A percentile compares a stretch with the other conserved stretches of the same genome.
Evolutionary conservation across 495 filamentous ascomycete genomes (phyloP).

Genomic region (Penicillium paradoxum): DNA sequence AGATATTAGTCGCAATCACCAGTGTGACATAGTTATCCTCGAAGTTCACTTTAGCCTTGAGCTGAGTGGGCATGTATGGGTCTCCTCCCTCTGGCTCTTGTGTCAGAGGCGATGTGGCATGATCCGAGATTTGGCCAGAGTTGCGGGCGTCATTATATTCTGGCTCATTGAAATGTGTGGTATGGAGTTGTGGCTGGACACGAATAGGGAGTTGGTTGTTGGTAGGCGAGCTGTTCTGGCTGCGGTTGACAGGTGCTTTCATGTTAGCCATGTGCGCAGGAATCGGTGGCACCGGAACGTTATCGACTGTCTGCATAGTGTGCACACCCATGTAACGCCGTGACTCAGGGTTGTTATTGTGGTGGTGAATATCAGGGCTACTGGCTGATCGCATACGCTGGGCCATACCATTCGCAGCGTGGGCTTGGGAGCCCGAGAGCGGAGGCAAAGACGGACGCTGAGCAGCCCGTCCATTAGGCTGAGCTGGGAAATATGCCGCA

Average conservation of each 20-base stretch:
- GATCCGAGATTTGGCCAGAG: conserved; percentile 30
- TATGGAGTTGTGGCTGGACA: conserved; percentile 26
- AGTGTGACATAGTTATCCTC: conserved; percentile 80
- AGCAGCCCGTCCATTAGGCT: conserved; percentile 57
- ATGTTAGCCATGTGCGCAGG: conserved; percentile 57
- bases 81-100: conserved; percentile 33
- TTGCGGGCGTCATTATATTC: conserved; percentile 32
- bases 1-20: conserved; percentile 88
- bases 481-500: conserved; percentile 48
- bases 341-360: conserved; percentile 33
- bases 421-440: conserved; percentile 55
- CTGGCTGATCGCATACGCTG: conserved; percentile 65
- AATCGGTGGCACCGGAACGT: conserved; percentile 59
- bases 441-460: conserved; percentile 80
- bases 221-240: conserved; percentile 62
- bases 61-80: conserved; percentile 54
- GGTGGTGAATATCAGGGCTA: conserved; percentile 61
- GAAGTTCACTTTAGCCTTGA: conserved; percentile 92
- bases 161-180: conserved; percentile 38
- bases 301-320: conserved; percentile 60
- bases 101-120: conserved; percentile 35
- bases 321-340: conserved; percentile 53
- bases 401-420: conserved; percentile 48
- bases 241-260: conserved; percentile 59
- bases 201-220: conserved; percentile 46